phyloP scores from a whole-genome alignment of 2,329 filamentous ascomycete genomes.

The Cladophialophora psammophila region DNA sequence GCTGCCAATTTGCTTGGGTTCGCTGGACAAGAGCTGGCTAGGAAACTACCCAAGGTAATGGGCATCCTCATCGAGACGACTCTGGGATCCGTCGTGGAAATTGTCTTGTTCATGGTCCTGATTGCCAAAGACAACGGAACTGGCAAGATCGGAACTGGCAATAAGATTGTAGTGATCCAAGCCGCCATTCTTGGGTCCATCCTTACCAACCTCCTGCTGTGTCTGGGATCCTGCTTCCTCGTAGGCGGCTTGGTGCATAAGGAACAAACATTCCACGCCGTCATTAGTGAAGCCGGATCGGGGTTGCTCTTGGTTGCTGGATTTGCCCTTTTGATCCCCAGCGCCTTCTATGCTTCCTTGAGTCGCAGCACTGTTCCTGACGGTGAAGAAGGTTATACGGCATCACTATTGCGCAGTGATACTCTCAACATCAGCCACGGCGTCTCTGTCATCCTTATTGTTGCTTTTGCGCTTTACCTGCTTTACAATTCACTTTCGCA shows the following conservation, averaged over 20 bases:
- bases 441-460: slow-evolving; percentile 72
- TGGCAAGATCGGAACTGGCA: slow-evolving; percentile 42
- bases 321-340: slow-evolving; percentile 57
- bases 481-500: slow-evolving; percentile 80
- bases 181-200: slow-evolving; percentile 85
- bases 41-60: slow-evolving; percentile 77
- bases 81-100: slow-evolving; percentile 78
- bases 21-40: slow-evolving; percentile 73
- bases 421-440: slow-evolving; percentile 73
- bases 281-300: slow-evolving; percentile 79
- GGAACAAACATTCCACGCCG: slow-evolving; percentile 75
- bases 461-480: slow-evolving; percentile 71
- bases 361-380: slow-evolving; percentile 58
- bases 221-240: slow-evolving; percentile 81
- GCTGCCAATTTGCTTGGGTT: slow-evolving; percentile 79
- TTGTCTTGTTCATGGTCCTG: slow-evolving; percentile 82
- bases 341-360: slow-evolving; percentile 56
- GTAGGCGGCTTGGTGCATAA: slow-evolving; percentile 73
- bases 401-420: slow-evolving; percentile 56
- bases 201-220: slow-evolving; percentile 80
- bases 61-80: slow-evolving; percentile 59
- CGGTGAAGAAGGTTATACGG: slow-evolving; percentile 43
- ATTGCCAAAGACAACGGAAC: slow-evolving; percentile 58
- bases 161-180: slow-evolving; percentile 72
- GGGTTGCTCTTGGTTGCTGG: slow-evolving; percentile 79